Percentiles rank a stretch among this genome's conserved stretches.
phyloP scores from a whole-genome alignment of 2,329 filamentous ascomycete species.

The Fusarium sp. region DNA sequence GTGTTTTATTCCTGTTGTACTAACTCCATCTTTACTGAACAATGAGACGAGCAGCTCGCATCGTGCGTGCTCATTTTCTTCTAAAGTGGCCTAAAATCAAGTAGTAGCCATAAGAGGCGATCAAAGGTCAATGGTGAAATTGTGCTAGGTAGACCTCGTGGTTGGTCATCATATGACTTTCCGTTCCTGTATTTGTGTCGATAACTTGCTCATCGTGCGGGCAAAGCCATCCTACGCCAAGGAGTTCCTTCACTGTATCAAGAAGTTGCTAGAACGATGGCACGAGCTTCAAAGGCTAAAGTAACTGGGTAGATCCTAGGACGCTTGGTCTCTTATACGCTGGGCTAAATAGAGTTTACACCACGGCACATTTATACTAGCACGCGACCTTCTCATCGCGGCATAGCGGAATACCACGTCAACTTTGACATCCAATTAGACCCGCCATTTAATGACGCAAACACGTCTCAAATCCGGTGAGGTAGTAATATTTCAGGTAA shows the following conservation, averaged over 20 bases:
- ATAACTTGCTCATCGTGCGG: background rate
- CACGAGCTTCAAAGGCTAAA: background rate
- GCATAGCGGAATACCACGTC: background rate
- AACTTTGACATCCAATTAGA: background rate
- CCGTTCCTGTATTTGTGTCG: too few relatives aligned
- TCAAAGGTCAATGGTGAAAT: rapidly evolving
- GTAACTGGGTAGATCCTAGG: background rate
- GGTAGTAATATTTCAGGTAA: background rate
- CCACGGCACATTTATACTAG: background rate
- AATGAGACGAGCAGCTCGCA: background rate
- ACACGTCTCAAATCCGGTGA: background rate
- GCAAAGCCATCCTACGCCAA: background rate
- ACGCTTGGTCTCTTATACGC: background rate
- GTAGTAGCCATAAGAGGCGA: background rate
- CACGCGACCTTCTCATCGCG: background rate
- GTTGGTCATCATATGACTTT: rapidly evolving
- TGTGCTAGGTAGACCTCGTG: background rate
- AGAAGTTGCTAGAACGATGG: background rate
- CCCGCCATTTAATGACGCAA: background rate
- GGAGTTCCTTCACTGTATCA: background rate
- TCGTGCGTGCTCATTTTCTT: rapidly evolving
- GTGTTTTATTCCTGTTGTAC: background rate
- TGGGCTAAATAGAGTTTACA: background rate
- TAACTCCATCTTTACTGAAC: rapidly evolving
- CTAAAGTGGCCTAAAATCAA: rapidly evolving